These are phyloP conservation scores for Tylopilus orsonianus DNA, from an alignment of 1,284 basidiomycete species.

Conservation along the genomic window DNA sequence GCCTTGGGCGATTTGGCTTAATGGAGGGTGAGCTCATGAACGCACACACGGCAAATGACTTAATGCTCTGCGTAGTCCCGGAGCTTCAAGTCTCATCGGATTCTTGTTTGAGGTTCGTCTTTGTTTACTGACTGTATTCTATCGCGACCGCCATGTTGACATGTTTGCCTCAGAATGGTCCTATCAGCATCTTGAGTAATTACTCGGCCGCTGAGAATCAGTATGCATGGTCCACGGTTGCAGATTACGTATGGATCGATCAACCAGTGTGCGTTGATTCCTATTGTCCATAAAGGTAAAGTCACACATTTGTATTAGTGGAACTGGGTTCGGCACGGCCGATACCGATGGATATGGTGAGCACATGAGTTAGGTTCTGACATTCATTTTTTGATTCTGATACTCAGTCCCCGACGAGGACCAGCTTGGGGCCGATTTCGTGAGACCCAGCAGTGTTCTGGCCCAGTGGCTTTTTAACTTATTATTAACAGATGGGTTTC, in stretches of 20 bases:
- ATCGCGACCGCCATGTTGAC: constrained; percentile 9
- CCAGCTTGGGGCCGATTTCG: constrained; percentile 68
- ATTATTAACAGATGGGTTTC: constrained; percentile 54
- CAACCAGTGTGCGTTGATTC: constrained; percentile 59
- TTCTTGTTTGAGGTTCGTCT: constrained; percentile 58
- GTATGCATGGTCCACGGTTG: constrained; percentile 58
- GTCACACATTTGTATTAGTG: constrained; percentile 36
- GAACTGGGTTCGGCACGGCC: constrained; percentile 64
- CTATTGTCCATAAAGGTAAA: background rate
- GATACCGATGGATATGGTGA: constrained; percentile 56
- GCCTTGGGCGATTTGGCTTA: constrained; percentile 76
- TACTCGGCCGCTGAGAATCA: constrained; percentile 50
- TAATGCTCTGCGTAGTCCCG: constrained; percentile 46
- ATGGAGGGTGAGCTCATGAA: constrained; percentile 55
- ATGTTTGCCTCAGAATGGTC: constrained; percentile 54
- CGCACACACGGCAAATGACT: background rate
- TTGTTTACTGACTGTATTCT: background rate
- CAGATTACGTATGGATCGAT: constrained; percentile 70
- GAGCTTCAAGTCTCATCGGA: constrained; percentile 65
- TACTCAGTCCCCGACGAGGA: constrained; percentile 58
- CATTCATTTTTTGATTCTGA: constrained; percentile 19
- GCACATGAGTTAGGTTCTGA: constrained; percentile 19
- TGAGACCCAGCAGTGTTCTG: constrained; percentile 35
- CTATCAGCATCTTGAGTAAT: constrained; percentile 52
- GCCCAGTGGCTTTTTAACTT: background rate